Conservation (phyloP, 2,329 filamentous ascomycete species). For the Alternaria triticina region DNA sequence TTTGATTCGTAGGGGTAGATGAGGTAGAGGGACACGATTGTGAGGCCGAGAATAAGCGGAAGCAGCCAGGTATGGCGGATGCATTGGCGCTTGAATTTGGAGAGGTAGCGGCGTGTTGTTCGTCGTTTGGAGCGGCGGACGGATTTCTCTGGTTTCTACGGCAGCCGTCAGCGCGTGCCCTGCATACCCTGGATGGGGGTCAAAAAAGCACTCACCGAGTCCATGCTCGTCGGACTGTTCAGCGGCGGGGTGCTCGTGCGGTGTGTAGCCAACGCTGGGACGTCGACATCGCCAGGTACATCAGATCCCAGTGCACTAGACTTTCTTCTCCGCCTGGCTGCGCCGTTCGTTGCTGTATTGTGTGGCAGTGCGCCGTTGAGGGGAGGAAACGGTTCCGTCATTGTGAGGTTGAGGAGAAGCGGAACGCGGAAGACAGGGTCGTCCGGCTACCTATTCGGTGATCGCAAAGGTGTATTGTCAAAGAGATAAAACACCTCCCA, state of each 20-base stretch:
- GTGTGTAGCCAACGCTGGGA: slow-evolving; percentile 57
- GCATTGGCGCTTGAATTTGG: slow-evolving; percentile 54
- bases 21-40: slow-evolving; percentile 72
- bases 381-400: slow-evolving; percentile 45
- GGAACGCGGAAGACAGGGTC: not conserved
- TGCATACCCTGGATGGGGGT: not conserved
- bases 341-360: slow-evolving; percentile 20
- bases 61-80: slow-evolving; percentile 66
- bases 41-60: slow-evolving; percentile 71
- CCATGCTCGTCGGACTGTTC: slow-evolving; percentile 18
- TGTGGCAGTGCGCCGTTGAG: slow-evolving; percentile 29
- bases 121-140: slow-evolving; percentile 54
- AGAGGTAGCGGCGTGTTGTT: slow-evolving; percentile 53
- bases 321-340: slow-evolving; percentile 47
- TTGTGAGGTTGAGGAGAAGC: slow-evolving; percentile 1
- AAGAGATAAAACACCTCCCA: not conserved
- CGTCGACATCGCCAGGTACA: slow-evolving; percentile 60
- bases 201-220: slow-evolving; percentile 25
- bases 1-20: slow-evolving; percentile 80
- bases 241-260: slow-evolving; percentile 27
- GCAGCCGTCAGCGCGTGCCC: slow-evolving; percentile 5
- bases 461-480: not conserved
- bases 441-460: not conserved
- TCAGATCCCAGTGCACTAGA: slow-evolving; percentile 59
- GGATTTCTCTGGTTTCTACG: slow-evolving; percentile 31